Evolutionary conservation across 805 yeast species (phyloP), one percentile per base, ranked within the genome.

Genomic region (Yarrowia deformans): DNA sequence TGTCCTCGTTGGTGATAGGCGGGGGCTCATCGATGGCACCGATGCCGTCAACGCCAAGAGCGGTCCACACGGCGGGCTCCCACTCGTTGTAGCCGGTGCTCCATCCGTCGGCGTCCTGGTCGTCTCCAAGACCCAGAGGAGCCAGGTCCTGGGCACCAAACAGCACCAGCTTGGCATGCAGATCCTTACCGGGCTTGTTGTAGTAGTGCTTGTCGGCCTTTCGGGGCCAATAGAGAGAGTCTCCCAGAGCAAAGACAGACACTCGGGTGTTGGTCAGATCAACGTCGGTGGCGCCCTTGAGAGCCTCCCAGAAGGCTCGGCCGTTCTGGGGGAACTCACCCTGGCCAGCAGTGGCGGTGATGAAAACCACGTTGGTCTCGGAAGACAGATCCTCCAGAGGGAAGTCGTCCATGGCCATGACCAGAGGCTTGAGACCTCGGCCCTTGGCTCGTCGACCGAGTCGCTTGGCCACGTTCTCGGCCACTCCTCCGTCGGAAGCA

Each of bases 41-140:
- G 49, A 88, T 87, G 68, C 86, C 85, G 74, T 91, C 93, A 67
- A 94, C 97, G 69, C 97, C 97, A 68, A 94, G 84, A 1, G 93
- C 90, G 73, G 85, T 88, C 98, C 98, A 94, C 71, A 94, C 76
- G 71, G 84, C 82, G 29, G 89, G 85, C 79, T 91, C 94, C 97
- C 98, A 94, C 54, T 81, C 88, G 70, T 88, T 87, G 78, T 89
- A 94, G n/a, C 95, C 97, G 35, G 98, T 93, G 74, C 88, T 88
- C 80, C 84, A 93, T 23, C 98, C 98, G 81, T 94, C 98, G 29
- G 97, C 97, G 77, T 91, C 98, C 81, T 94, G 98, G 77, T 94
- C 98, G 79, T 94, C 98, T 80, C 98, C 98, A 60, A 91, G 82
- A 19, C 97, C 98, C 55, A 93, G 79, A 3, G 90, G 90, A 69